Conservation (phyloP, 1,284 basidiomycete species). For the Coniferiporia weirii region DNA sequence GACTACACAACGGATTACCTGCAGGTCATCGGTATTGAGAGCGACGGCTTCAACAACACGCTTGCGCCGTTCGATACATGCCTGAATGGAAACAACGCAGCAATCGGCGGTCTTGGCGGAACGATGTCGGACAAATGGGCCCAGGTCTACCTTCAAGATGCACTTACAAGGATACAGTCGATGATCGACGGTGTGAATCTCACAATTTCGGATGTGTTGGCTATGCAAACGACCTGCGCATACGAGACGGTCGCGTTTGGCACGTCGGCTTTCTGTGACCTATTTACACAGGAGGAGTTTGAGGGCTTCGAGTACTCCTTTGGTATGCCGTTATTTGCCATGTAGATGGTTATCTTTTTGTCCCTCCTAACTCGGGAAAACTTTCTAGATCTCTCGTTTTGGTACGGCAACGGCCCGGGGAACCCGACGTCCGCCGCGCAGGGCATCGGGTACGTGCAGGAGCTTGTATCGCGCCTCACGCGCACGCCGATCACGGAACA, state of each 20-base stretch:
- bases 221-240: conserved; percentile 50
- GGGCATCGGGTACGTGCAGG: conserved; percentile 80
- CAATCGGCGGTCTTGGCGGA: conserved; percentile 32
- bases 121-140: conserved; percentile 48
- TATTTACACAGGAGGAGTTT: conserved; percentile 61
- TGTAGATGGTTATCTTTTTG: conserved; percentile 21
- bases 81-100: conserved; percentile 34
- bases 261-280: conserved; percentile 66
- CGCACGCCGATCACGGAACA: conserved; percentile 52
- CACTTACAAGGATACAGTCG: conserved; percentile 57
- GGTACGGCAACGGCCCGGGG: conserved; percentile 63
- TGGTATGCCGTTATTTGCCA: conserved; percentile 46
- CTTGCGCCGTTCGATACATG: conserved; percentile 48
- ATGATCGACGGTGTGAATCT: conserved; percentile 60
- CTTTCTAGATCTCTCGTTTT: conserved; percentile 27
- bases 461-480: conserved; percentile 74
- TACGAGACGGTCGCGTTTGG: conserved; percentile 69
- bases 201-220: conserved; percentile 45
- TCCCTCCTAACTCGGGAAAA: conserved; percentile 24
- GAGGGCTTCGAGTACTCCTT: conserved; percentile 60
- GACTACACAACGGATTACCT: conserved; percentile 40
- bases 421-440: conserved; percentile 44
- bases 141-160: conserved; percentile 47
- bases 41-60: conserved; percentile 47
- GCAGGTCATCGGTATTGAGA: conserved; percentile 49